phyloP scores from a whole-genome alignment of 768 basidiomycete genomes.

The Rhizopogon roseolus region DNA sequence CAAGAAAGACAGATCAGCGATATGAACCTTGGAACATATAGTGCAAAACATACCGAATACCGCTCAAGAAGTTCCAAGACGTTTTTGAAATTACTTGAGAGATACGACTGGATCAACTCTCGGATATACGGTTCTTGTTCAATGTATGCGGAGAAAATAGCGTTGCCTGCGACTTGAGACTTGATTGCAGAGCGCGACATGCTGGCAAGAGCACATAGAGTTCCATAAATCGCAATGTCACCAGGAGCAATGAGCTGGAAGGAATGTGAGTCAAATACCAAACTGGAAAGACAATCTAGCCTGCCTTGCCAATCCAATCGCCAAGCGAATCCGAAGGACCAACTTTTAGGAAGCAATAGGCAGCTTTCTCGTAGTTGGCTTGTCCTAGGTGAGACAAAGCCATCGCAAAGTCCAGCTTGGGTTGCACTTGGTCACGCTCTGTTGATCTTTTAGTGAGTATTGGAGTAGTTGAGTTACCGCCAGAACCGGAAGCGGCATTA shows the following conservation, averaged over 20 bases:
- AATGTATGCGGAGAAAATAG: constrained; percentile 68
- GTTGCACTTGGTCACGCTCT: constrained; percentile 60
- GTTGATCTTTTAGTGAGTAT: constrained; percentile 41
- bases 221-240: constrained; percentile 86
- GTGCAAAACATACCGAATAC: constrained; percentile 53
- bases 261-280: background rate
- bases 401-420: constrained; percentile 77
- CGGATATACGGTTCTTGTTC: constrained; percentile 86
- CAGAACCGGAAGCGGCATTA: constrained; percentile 22
- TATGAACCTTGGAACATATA: background rate
- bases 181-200: constrained; percentile 69
- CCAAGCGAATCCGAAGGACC: constrained; percentile 63
- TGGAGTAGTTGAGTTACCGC: constrained; percentile 10
- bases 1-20: background rate
- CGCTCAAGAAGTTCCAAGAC: constrained; percentile 71
- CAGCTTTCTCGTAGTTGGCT: constrained; percentile 77
- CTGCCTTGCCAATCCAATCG: constrained; percentile 73
- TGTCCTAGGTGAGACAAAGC: constrained; percentile 73
- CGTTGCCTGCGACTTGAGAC: constrained; percentile 59
- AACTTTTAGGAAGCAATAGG: constrained; percentile 63
- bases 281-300: constrained; percentile 2
- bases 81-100: constrained; percentile 80
- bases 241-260: constrained; percentile 66
- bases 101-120: constrained; percentile 82
- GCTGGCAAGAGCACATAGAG: constrained; percentile 78